phyloP scores from a whole-genome alignment of 2,329 filamentous ascomycete genomes.

The Fusarium liriodendri region DNA sequence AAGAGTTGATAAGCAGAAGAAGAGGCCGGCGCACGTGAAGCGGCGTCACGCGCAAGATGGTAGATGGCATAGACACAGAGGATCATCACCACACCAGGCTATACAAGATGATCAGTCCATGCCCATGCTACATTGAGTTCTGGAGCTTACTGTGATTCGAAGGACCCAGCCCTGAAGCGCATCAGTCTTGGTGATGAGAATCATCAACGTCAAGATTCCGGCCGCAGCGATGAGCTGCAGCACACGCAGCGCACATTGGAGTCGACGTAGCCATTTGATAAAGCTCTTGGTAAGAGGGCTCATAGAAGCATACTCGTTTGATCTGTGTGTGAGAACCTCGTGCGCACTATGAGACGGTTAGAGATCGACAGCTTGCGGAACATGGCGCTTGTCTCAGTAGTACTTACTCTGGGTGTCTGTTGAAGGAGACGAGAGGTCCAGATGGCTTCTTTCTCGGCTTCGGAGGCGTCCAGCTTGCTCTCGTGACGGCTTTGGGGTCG shows the following conservation, averaged over 20 bases:
- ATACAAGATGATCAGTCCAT: slow-evolving; percentile 21
- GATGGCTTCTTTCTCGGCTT: slow-evolving; percentile 72
- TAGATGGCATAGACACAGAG: slow-evolving; percentile 83
- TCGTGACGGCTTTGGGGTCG: slow-evolving; percentile 87
- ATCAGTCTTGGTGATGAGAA: slow-evolving; percentile 79
- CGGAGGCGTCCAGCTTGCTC: slow-evolving; percentile 78
- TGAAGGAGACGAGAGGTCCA: slow-evolving; percentile 84
- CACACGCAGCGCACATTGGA: slow-evolving; percentile 76
- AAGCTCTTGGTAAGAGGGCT: slow-evolving; percentile 74
- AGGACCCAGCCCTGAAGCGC: slow-evolving; percentile 78
- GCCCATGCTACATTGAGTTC: background rate
- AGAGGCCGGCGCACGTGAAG: slow-evolving; percentile 79
- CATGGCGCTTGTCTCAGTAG: background rate
- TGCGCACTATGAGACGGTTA: slow-evolving; percentile 61
- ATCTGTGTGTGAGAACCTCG: slow-evolving; percentile 71
- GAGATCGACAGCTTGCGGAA: slow-evolving; percentile 5
- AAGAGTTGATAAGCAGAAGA: slow-evolving; percentile 93
- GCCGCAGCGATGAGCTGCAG: slow-evolving; percentile 75
- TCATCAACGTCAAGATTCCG: slow-evolving; percentile 79
- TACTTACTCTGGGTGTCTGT: slow-evolving; percentile 85
- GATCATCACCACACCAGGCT: slow-evolving; percentile 81
- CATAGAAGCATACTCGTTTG: slow-evolving; percentile 73
- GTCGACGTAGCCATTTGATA: slow-evolving; percentile 75
- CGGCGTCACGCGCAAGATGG: slow-evolving; percentile 78
- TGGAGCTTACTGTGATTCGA: slow-evolving; percentile 74